Percentiles rank a stretch among this genome's conserved stretches.
phyloP scores from a whole-genome alignment of 2,329 filamentous ascomycete species.

The Ascocoryne sarcoides region DNA sequence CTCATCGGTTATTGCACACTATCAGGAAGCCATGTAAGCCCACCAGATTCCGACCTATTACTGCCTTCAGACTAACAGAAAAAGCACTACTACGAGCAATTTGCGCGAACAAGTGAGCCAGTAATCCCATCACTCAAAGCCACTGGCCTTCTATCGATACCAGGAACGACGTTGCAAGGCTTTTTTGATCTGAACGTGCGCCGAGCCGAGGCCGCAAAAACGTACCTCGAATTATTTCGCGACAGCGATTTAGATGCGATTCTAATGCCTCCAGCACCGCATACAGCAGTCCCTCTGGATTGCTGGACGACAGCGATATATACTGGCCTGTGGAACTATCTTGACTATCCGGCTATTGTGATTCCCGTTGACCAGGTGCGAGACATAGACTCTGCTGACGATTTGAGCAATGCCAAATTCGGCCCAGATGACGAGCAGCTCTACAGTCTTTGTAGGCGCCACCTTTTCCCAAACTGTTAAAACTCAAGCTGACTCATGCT shows the following conservation, averaged over 20 bases:
- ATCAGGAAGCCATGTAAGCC: constrained; percentile 15
- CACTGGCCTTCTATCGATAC: constrained; percentile 22
- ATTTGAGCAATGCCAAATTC: constrained; percentile 22
- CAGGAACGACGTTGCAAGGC: constrained; percentile 15
- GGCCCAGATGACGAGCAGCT: constrained; percentile 17
- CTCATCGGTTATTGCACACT: constrained; percentile 26
- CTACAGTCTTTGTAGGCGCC: constrained; percentile 24
- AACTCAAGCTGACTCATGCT: neutral
- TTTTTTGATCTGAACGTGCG: constrained; percentile 23
- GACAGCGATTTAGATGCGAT: constrained; percentile 38
- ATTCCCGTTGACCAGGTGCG: constrained; percentile 37
- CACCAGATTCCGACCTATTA: constrained; percentile 19
- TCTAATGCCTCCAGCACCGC: constrained; percentile 41
- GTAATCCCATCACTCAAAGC: constrained; percentile 38
- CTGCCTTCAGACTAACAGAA: too few species aligned
- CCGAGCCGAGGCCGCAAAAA: constrained; percentile 20
- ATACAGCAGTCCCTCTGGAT: constrained; percentile 38
- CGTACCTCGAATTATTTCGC: constrained; percentile 21
- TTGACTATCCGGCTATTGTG: constrained; percentile 44
- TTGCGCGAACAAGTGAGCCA: constrained; percentile 41
- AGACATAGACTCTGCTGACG: constrained; percentile 21
- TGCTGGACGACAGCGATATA: constrained; percentile 43
- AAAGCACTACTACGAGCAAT: constrained; percentile 35
- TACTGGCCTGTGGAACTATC: constrained; percentile 47
- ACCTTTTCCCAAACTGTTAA: too few species aligned